Conservation (phyloP, 2,329 filamentous ascomycete species). For the Ophiostoma populinum region DNA sequence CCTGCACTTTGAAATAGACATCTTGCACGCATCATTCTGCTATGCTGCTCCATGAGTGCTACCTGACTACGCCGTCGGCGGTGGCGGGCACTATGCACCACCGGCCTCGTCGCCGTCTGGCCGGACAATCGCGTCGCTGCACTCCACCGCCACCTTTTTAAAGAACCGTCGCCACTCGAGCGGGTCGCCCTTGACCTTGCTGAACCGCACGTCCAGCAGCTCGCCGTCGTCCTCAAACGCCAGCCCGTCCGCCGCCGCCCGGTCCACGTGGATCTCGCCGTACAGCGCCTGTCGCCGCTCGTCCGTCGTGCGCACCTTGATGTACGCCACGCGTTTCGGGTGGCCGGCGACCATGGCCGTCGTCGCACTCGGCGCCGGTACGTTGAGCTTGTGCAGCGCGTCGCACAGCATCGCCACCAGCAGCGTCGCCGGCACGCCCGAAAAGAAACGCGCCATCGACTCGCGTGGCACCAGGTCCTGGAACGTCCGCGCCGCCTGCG, state of each 20-base stretch:
- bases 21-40: not conserved
- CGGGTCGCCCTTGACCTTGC: slow-evolving; percentile 90
- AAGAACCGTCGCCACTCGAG: slow-evolving; percentile 94
- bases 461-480: slow-evolving; percentile 80
- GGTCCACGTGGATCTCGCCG: slow-evolving; percentile 57
- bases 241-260: slow-evolving; percentile 18
- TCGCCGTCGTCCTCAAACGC: slow-evolving; percentile 25
- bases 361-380: slow-evolving; percentile 43
- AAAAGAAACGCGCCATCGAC: slow-evolving; percentile 83
- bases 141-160: slow-evolving; percentile 81
- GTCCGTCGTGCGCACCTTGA: slow-evolving; percentile 63
- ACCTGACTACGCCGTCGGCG: not conserved
- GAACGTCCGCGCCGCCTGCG: slow-evolving; percentile 77
- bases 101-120: slow-evolving; percentile 7
- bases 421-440: slow-evolving; percentile 54
- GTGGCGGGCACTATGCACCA: slow-evolving; percentile 1
- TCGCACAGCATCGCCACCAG: slow-evolving; percentile 67
- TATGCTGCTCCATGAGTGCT: not conserved
- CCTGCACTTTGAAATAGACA: not conserved
- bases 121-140: slow-evolving; percentile 62
- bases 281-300: slow-evolving; percentile 53
- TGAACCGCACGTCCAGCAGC: slow-evolving; percentile 71
- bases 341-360: slow-evolving; percentile 15
- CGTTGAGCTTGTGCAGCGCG: slow-evolving; percentile 69
- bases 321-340: slow-evolving; percentile 38